A percentile compares a stretch with the other conserved stretches of the same genome.
phyloP scores from a whole-genome alignment of 345 rosid genomes.

The Turritis glabra region DNA sequence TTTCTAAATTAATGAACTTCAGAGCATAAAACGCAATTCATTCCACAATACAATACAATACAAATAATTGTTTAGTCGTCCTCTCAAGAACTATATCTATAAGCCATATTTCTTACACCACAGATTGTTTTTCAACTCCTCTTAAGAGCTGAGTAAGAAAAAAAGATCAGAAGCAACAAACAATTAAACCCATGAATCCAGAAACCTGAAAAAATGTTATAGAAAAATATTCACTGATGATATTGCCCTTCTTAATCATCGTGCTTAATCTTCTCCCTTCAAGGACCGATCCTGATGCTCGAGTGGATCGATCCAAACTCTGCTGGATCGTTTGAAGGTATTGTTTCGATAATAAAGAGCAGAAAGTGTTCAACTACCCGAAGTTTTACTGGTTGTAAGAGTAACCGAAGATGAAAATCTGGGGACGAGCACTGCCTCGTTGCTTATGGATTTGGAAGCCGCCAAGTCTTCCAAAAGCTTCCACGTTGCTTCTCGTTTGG shows the following conservation, averaged over 20 bases:
- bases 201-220: slow-evolving; percentile 9
- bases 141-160: slow-evolving; percentile 17
- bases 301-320: background rate
- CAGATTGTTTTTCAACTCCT: slow-evolving; percentile 2
- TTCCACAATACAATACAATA: slow-evolving; percentile 27
- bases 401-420: slow-evolving; percentile 54
- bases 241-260: background rate
- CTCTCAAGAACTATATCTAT: slow-evolving; percentile 31
- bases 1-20: too few species aligned
- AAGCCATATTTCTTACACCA: slow-evolving; percentile 31
- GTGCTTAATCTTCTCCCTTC: background rate
- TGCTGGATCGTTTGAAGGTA: background rate
- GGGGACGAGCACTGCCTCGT: slow-evolving; percentile 58
- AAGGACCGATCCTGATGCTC: background rate
- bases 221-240: background rate
- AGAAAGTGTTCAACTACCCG: slow-evolving; percentile 43
- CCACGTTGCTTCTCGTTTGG: slow-evolving; percentile 62
- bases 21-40: slow-evolving; percentile 6
- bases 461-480: slow-evolving; percentile 69
- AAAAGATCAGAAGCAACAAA: slow-evolving; percentile 24
- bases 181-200: slow-evolving; percentile 13
- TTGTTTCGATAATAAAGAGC: background rate
- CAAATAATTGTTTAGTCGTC: slow-evolving; percentile 15
- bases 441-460: slow-evolving; percentile 53
- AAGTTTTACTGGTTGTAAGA: slow-evolving; percentile 33